A percentile compares a stretch with the other conserved stretches of the same genome.
Conservation (phyloP, 2,329 filamentous ascomycete species). For the Penicillium olsonii region DNA sequence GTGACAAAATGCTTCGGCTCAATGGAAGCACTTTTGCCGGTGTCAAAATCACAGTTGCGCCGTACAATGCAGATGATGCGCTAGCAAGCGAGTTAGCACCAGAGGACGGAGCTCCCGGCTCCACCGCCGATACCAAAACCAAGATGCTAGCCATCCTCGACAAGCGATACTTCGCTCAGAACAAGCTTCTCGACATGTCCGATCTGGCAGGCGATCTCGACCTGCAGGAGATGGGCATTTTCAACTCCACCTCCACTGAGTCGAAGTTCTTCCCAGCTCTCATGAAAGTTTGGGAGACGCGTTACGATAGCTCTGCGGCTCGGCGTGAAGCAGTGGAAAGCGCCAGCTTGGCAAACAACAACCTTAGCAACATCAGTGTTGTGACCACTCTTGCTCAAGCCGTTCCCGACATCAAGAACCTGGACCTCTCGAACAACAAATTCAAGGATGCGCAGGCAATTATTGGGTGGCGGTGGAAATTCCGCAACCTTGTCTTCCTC, state of each 20-base stretch:
- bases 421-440: slow-evolving; percentile 84
- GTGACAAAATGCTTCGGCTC: slow-evolving; percentile 65
- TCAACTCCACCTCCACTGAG: slow-evolving; percentile 68
- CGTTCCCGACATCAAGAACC: slow-evolving; percentile 81
- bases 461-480: slow-evolving; percentile 75
- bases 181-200: slow-evolving; percentile 83
- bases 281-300: slow-evolving; percentile 79
- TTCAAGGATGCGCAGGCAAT: slow-evolving; percentile 69
- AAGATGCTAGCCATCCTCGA: slow-evolving; percentile 71
- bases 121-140: slow-evolving; percentile 62
- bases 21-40: slow-evolving; percentile 71
- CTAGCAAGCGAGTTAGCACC: slow-evolving; percentile 24
- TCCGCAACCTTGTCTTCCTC: slow-evolving; percentile 76
- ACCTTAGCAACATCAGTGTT: slow-evolving; percentile 68
- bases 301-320: slow-evolving; percentile 70
- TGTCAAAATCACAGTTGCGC: slow-evolving; percentile 56
- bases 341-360: slow-evolving; percentile 79
- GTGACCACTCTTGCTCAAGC: slow-evolving; percentile 76
- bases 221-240: slow-evolving; percentile 73
- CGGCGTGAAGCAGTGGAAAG: slow-evolving; percentile 79
- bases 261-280: slow-evolving; percentile 90
- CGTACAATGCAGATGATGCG: slow-evolving; percentile 43
- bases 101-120: slow-evolving; percentile 44
- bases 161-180: slow-evolving; percentile 68
- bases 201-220: slow-evolving; percentile 70